Evolutionary conservation across 2,329 filamentous ascomycete species (phyloP), one percentile per base, ranked within the genome.

Genomic region (Rosellinia necatrix): DNA sequence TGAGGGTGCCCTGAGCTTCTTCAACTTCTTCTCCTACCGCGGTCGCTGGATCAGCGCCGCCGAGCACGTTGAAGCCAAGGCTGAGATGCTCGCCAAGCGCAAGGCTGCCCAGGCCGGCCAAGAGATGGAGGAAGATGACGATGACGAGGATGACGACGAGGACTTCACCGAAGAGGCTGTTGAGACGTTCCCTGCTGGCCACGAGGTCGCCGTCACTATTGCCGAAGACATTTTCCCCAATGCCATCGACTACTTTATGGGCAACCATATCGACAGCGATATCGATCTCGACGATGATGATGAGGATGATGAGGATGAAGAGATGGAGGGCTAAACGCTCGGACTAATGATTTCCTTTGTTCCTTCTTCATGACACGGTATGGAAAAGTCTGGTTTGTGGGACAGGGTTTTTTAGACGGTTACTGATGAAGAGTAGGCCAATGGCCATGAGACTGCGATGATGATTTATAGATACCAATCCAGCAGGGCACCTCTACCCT

Each of bases 11-110:
- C 66, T 79, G 32, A 85, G 81, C 71, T 90, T 90, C 77, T 90
- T 90, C 70, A 82, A 83, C 47, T 88, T 86, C 79, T 91, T 91
- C 70, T 85, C 81, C 10, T 90, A 84, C 72, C 81, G 75, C 63
- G 85, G 78, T 62, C 73, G 80, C 50, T 83, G 81, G 66, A 77
- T 89, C 58, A 81, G 77, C 41, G 83, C 82, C 1, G 83, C 86
- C 66, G 83, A 89, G 75, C 83, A 79, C 37, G 76, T 74, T 63
- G 75, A 78, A 59, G 84, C 83, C 24, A 75, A 75, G 66, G 71
- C 69, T 27, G 72, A 73, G 53, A 66, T 69, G 22, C 59, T 53
- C 51, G 64, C 66, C 48, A 70, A 53, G 70, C 66, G 65, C 56
- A 55, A 61, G 48, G 65, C 64, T 8, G 67, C 67, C 6, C 54